Evolutionary conservation across 257 asterid species (phyloP), one percentile per base, ranked within the genome.

Genomic region (Solanum tacnaense): DNA sequence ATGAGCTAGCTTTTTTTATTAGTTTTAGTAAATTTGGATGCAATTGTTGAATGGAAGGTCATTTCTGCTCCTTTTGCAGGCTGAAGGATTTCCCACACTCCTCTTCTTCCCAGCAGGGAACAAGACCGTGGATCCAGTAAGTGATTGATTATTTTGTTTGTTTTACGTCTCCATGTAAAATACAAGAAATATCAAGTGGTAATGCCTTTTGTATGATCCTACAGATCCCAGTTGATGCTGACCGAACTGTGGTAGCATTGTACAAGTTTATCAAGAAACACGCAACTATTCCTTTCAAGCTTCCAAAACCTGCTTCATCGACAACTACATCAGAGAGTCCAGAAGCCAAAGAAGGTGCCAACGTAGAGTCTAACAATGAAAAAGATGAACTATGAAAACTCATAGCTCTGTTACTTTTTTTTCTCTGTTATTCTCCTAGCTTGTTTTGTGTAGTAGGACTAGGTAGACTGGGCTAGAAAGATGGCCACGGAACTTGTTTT

Each of bases 41-140:
- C 70, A 38, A 36, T 23, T 89, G 58, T 79, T 74, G 18, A 38
- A 41, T 31, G 3, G 38, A 13, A 82, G 5, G 21, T 41, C 62
- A 35, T 74, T 58, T 44, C 21, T 5, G 10, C 87, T 85, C 52
- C 60, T 74, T 87, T 87, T 89, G 90, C 93, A 97, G 99, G 98
- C 96, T 35, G 98, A 94, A 52, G 99, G 99, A 27, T 97, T 91
- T 93, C 99, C 99, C 85, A 94, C 99, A 5, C 91, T 97, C 71
- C 92, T 97, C 56, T 97, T 96, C 94, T 97, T 94, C 93, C 99
- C 99, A 72, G 99, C 99, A 58, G 98, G 96, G 89, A 96, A 95
- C 83, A 95, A 94, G 91, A 94, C 92, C 62, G 86, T 88, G 1
- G 97, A 96, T 83, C 99, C 99, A 12, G 99, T 97, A 90, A 95